A percentile compares a stretch with the other conserved stretches of the same genome.
phyloP scores from a whole-genome alignment of 768 basidiomycete species.

The Boletus rex-veris region DNA sequence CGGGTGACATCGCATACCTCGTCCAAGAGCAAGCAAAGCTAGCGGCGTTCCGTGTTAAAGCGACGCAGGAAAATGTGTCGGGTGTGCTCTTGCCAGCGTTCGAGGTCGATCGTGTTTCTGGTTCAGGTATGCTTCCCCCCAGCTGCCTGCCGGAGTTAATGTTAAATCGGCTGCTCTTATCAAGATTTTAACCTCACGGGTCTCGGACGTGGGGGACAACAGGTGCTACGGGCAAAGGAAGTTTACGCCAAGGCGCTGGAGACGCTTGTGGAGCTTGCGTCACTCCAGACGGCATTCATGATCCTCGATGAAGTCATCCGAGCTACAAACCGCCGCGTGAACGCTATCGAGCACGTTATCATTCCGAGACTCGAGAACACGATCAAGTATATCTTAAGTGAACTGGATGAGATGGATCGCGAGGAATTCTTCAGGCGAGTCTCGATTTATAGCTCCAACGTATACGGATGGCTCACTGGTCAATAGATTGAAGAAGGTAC shows the following conservation, averaged over 20 bases:
- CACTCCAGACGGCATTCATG: conserved; percentile 95
- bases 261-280: conserved; percentile 95
- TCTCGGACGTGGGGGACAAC: conserved; percentile 94
- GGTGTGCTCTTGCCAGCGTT: conserved; percentile 96
- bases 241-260: conserved; percentile 98
- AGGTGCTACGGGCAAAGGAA: conserved; percentile 91
- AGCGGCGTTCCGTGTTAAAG: conserved; percentile 89
- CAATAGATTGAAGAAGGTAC: conserved; percentile 88
- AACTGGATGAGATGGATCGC: conserved; percentile 98
- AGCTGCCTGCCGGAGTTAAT: not conserved
- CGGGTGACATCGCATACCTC: conserved; percentile 95
- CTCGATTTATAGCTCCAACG: not conserved
- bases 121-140: conserved; percentile 57
- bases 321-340: conserved; percentile 98
- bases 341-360: conserved; percentile 96
- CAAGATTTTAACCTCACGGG: conserved; percentile 98
- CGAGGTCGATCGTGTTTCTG: conserved; percentile 82
- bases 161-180: not conserved
- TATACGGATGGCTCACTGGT: conserved; percentile 1
- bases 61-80: conserved; percentile 96
- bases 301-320: conserved; percentile 99
- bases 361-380: conserved; percentile 96
- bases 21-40: conserved; percentile 94
- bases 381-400: conserved; percentile 95
- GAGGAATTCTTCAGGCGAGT: conserved; percentile 87